phyloP scores from a whole-genome alignment of 1,284 basidiomycete species.

The Cutaneotrichosporon curvatum region DNA sequence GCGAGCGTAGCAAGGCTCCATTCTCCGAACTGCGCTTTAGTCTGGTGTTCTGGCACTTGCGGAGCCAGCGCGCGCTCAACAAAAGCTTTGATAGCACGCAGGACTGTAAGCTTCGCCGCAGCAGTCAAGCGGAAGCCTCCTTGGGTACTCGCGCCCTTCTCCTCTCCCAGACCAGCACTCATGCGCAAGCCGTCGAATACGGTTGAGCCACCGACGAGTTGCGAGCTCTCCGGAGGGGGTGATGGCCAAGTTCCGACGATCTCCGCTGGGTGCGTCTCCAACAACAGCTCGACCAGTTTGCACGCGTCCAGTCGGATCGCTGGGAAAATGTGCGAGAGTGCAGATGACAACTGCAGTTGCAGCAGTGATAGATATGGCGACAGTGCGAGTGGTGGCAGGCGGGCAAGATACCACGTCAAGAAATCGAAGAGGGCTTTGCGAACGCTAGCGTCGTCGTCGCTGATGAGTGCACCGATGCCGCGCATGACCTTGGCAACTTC shows the following conservation, averaged over 20 bases:
- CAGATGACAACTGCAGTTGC: conserved; percentile 79
- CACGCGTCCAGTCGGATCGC: conserved; percentile 87
- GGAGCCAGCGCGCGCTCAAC: conserved; percentile 22
- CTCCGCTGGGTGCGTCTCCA: conserved; percentile 62
- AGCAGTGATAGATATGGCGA: conserved; percentile 65
- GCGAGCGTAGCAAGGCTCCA: conserved; percentile 9
- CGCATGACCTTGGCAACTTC: conserved; percentile 61
- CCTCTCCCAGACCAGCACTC: conserved; percentile 39
- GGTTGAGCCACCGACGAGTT: conserved; percentile 13
- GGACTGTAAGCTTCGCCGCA: conserved; percentile 32
- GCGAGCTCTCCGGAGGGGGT: neutral
- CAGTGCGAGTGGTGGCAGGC: conserved; percentile 54
- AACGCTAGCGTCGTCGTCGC: conserved; percentile 59
- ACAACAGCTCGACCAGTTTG: conserved; percentile 68
- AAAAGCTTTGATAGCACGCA: conserved; percentile 38
- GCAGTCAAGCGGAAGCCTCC: conserved; percentile 30
- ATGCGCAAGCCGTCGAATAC: conserved; percentile 43
- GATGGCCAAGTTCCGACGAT: conserved; percentile 63
- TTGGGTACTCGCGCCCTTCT: conserved; percentile 34
- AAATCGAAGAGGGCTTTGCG: conserved; percentile 47
- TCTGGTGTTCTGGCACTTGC: neutral
- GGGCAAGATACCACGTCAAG: conserved; percentile 64
- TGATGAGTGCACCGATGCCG: conserved; percentile 63
- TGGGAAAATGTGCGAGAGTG: conserved; percentile 89
- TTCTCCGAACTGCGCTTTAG: conserved; percentile 1